These are phyloP conservation scores for Metschnikowia lunata DNA, from an alignment of 805 yeast species.

Conservation along the genomic window DNA sequence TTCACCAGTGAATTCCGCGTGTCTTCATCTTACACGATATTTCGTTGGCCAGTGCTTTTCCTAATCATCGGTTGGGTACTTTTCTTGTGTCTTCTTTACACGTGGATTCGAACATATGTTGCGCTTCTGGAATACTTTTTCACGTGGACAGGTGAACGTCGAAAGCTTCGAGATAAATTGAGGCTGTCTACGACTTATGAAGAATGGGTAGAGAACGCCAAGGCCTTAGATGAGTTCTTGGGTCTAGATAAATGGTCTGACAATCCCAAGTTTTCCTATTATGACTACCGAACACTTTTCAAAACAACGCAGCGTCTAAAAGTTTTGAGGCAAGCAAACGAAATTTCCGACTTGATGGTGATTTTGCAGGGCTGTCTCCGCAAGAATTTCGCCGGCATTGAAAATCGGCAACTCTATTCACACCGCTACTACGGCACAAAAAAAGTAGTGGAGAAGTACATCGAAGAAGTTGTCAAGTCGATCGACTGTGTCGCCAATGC, in stretches of 20 bases:
- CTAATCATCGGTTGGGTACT: conserved; percentile 52
- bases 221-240: conserved; percentile 50
- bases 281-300: conserved; percentile 59
- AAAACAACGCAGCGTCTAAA: conserved; percentile 43
- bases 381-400: conserved; percentile 74
- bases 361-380: conserved; percentile 64
- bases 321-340: conserved; percentile 25
- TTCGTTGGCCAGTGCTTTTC: conserved; percentile 64
- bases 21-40: conserved; percentile 32
- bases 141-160: conserved; percentile 59
- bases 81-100: conserved; percentile 46
- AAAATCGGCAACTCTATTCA: conserved; percentile 64
- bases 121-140: conserved; percentile 56
- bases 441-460: conserved; percentile 50
- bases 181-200: conserved; percentile 46
- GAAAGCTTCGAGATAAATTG: conserved; percentile 45
- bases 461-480: conserved; percentile 47
- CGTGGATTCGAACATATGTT: conserved; percentile 54
- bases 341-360: conserved; percentile 45
- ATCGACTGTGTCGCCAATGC: conserved; percentile 42
- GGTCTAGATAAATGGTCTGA: conserved; percentile 62
- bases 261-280: conserved; percentile 58
- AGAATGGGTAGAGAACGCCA: conserved; percentile 63
- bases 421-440: conserved; percentile 78
- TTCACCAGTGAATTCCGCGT: conserved; percentile 36